Conservation (phyloP, 176 grass and related monocot genomes). For the Phoenix dactylifera region DNA sequence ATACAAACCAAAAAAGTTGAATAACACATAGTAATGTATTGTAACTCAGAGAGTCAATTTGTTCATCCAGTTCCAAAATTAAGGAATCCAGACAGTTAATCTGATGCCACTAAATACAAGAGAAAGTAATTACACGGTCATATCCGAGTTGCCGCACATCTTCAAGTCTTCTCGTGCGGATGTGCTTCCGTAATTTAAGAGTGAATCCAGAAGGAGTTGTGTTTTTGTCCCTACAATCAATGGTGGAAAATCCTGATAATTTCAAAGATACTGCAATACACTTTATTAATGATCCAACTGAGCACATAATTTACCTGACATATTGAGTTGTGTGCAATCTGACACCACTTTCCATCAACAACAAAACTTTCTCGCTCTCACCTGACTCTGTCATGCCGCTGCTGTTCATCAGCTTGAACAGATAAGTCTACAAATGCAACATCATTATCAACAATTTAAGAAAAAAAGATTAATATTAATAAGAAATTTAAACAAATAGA, state of each 20-base stretch:
- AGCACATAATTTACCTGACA: slow-evolving; percentile 39
- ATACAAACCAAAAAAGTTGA: background rate
- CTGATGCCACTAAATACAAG: background rate
- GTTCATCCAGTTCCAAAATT: too few species aligned
- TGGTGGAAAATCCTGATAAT: too few species aligned
- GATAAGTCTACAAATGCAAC: slow-evolving; percentile 55
- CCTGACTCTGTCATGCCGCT: slow-evolving; percentile 85
- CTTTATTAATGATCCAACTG: too few species aligned
- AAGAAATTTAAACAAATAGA: background rate
- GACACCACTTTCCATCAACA: slow-evolving; percentile 89
- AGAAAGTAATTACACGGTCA: slow-evolving; percentile 57
- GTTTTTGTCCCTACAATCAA: slow-evolving; percentile 61
- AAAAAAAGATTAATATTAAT: background rate
- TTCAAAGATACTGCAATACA: too few species aligned
- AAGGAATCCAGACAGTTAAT: too few species aligned
- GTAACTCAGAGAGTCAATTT: too few species aligned
- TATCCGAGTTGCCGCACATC: slow-evolving; percentile 95
- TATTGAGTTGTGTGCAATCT: slow-evolving; percentile 95
- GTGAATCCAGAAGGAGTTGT: slow-evolving; percentile 94
- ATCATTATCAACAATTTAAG: slow-evolving; percentile 4
- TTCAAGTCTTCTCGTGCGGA: slow-evolving; percentile 85
- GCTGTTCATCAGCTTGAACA: slow-evolving; percentile 98
- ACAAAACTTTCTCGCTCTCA: slow-evolving; percentile 88
- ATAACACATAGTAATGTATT: slow-evolving; percentile 1
- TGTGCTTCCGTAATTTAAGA: slow-evolving; percentile 85